Evolutionary conservation across 176 grass and related monocot genomes (phyloP).

Genomic region (Alopecurus myosuroides): DNA sequence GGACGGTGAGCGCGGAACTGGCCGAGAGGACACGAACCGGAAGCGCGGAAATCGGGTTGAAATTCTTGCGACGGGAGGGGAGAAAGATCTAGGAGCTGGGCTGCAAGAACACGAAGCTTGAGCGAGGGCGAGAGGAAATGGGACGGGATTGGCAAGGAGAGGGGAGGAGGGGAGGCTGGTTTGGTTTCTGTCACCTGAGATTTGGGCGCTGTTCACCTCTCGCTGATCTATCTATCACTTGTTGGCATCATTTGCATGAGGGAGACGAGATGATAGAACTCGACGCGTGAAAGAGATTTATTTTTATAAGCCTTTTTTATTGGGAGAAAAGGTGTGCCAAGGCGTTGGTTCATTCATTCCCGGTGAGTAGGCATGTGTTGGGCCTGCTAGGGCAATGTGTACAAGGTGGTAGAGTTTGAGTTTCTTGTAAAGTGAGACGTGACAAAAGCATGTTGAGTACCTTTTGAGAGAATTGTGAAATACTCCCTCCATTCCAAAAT

Average conservation of each 20-base stretch:
- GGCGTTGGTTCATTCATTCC: neutral
- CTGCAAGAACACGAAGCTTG: slow-evolving; percentile 11
- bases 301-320: neutral
- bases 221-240: slow-evolving; percentile 6
- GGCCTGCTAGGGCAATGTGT: neutral
- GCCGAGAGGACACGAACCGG: slow-evolving; percentile 8
- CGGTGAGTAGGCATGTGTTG: neutral
- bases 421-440: neutral
- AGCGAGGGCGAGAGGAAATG: neutral
- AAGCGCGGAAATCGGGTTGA: neutral
- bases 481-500: too few relatives aligned
- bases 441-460: neutral
- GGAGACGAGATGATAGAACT: slow-evolving; percentile 1
- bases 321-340: neutral
- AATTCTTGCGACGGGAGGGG: neutral
- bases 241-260: slow-evolving; percentile 18
- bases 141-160: neutral
- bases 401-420: neutral
- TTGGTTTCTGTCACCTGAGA: slow-evolving; percentile 17
- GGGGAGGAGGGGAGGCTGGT: neutral
- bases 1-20: slow-evolving; percentile 7
- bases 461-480: too few relatives aligned
- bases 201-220: slow-evolving; percentile 10
- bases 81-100: slow-evolving; percentile 26
- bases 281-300: neutral